Percentiles rank a stretch among this genome's conserved stretches.
phyloP scores from a whole-genome alignment of 2,329 filamentous ascomycete genomes.

The Epichloe coenophiala region DNA sequence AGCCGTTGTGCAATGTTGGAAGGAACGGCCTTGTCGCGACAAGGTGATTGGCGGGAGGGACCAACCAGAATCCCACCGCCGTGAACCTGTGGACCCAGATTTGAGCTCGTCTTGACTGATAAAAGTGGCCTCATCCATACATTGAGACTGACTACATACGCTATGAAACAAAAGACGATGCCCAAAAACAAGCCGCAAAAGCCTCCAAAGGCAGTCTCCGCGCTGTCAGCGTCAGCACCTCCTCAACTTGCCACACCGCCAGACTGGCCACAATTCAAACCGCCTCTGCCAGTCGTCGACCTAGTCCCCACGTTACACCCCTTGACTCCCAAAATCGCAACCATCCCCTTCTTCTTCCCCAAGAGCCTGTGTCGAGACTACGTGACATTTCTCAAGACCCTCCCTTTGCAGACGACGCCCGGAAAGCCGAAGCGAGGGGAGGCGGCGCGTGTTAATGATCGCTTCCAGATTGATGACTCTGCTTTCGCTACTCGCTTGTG shows the following conservation, averaged over 20 bases:
- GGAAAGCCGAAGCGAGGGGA: constrained; percentile 66
- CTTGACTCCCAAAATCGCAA: constrained; percentile 48
- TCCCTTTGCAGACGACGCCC: constrained; percentile 67
- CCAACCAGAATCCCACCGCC: too few relatives aligned
- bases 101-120: too few relatives aligned
- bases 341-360: constrained; percentile 63
- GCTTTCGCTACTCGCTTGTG: constrained; percentile 64
- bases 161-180: constrained; percentile 11
- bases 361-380: constrained; percentile 62
- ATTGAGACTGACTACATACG: too few relatives aligned
- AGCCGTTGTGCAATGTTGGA: too few relatives aligned
- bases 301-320: constrained; percentile 44
- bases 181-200: constrained; percentile 21
- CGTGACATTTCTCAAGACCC: constrained; percentile 52
- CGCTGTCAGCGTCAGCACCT: constrained; percentile 3
- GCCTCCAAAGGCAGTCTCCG: constrained; percentile 7
- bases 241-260: constrained; percentile 16
- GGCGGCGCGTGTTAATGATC: constrained; percentile 76
- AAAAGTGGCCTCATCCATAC: too few relatives aligned
- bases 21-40: too few relatives aligned
- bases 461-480: constrained; percentile 69
- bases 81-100: too few relatives aligned
- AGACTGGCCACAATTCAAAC: constrained; percentile 60
- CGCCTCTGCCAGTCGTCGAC: constrained; percentile 50
- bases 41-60: too few relatives aligned